phyloP scores from a whole-genome alignment of 1,139 yeast genomes.

The Yamadazyma conglobata region DNA sequence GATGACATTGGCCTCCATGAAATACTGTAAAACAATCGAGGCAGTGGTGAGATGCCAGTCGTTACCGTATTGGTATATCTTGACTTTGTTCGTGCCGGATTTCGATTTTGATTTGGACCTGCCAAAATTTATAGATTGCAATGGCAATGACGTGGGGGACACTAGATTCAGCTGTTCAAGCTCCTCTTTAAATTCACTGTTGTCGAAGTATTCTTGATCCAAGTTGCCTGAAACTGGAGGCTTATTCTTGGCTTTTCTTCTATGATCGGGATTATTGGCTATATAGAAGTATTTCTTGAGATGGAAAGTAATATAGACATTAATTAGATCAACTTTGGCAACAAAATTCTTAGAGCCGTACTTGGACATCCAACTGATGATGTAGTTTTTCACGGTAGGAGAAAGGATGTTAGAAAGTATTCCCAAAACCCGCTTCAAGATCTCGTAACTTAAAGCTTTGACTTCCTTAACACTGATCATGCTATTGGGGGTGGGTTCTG shows the following conservation, averaged over 20 bases:
- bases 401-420: conserved; percentile 52
- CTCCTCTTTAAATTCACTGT: conserved; percentile 17
- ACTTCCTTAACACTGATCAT: conserved; percentile 52
- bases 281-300: conserved; percentile 39
- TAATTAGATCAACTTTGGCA: conserved; percentile 51
- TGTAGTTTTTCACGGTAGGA: conserved; percentile 34
- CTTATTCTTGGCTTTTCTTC: conserved; percentile 12
- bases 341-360: conserved; percentile 37
- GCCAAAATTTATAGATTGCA: conserved; percentile 7
- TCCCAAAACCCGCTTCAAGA: conserved; percentile 65
- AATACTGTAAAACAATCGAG: conserved; percentile 52
- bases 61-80: conserved; percentile 61
- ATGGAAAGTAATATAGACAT: conserved; percentile 64
- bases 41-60: conserved; percentile 82
- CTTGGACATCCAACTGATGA: conserved; percentile 59
- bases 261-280: conserved; percentile 31
- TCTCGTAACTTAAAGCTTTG: conserved; percentile 55
- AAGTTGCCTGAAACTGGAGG: not conserved
- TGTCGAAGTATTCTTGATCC: conserved; percentile 21
- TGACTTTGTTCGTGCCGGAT: conserved; percentile 40
- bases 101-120: conserved; percentile 9
- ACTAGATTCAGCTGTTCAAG: conserved; percentile 13
- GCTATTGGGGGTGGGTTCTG: conserved; percentile 5
- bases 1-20: conserved; percentile 51
- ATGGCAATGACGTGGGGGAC: conserved; percentile 13